phyloP scores from a whole-genome alignment of 345 rosid genomes.

The Viola odorata region DNA sequence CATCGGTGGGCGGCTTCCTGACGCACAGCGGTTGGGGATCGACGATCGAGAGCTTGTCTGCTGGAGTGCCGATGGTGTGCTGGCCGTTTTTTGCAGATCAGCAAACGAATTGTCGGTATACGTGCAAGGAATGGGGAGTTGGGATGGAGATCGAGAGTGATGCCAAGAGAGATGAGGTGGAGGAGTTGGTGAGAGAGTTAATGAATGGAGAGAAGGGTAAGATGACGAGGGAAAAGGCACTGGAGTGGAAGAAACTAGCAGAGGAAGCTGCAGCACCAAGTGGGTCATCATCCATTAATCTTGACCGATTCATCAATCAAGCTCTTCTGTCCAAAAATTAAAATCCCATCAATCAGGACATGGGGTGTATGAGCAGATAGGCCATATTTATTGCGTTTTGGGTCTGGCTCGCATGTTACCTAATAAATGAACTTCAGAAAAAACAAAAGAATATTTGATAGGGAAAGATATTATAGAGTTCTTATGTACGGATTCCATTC shows the following conservation, averaged over 20 bases:
- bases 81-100: neutral
- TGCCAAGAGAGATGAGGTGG: conserved; percentile 11
- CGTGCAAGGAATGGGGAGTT: conserved; percentile 5
- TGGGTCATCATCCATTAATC: neutral
- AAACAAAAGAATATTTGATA: no score
- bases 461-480: no score
- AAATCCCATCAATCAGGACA: no score
- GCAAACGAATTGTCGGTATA: conserved; percentile 4
- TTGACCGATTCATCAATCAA: neutral
- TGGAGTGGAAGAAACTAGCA: conserved; percentile 3
- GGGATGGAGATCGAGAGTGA: conserved; percentile 1
- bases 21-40: conserved; percentile 14
- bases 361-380: no score
- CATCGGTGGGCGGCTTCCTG: conserved; percentile 1
- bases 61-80: conserved; percentile 1
- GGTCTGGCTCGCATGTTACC: no score
- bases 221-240: conserved; percentile 1
- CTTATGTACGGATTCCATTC: no score
- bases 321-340: no score
- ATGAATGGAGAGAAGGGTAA: conserved; percentile 5
- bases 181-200: neutral
- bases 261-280: neutral
- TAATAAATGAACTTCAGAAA: no score
- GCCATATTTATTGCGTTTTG: no score
- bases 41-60: neutral